These are phyloP conservation scores for Cornus kousa DNA, from an alignment of 148 eudicot genomes.

Conservation along the genomic window DNA sequence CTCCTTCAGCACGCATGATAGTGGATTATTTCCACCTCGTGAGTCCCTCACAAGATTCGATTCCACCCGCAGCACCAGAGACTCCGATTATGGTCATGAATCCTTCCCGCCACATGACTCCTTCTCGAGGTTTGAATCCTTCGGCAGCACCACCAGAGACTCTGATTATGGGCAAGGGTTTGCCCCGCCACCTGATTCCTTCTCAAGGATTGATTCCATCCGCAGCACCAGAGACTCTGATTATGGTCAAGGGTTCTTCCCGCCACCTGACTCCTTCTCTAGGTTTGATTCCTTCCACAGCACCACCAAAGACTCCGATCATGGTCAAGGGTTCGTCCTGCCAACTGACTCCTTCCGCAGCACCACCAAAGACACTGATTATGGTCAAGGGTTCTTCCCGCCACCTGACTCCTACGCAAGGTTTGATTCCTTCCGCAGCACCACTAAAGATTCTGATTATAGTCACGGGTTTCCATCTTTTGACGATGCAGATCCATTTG, in stretches of 20 bases:
- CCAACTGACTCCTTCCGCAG: slow-evolving; percentile 35
- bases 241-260: slow-evolving; percentile 20
- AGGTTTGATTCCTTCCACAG: slow-evolving; percentile 63
- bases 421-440: slow-evolving; percentile 49
- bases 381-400: slow-evolving; percentile 29
- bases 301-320: slow-evolving; percentile 34
- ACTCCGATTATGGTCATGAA: slow-evolving; percentile 49
- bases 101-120: slow-evolving; percentile 16
- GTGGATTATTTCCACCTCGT: slow-evolving; percentile 54
- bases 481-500: slow-evolving; percentile 68
- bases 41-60: slow-evolving; percentile 70
- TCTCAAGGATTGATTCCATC: slow-evolving; percentile 40
- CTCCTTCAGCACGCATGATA: slow-evolving; percentile 64
- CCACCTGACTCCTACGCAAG: slow-evolving; percentile 28
- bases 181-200: slow-evolving; percentile 34
- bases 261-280: slow-evolving; percentile 33
- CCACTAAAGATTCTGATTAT: slow-evolving; percentile 37
- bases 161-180: slow-evolving; percentile 12
- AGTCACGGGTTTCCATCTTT: slow-evolving; percentile 36
- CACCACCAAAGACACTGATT: slow-evolving; percentile 38
- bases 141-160: slow-evolving; percentile 28
- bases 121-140: slow-evolving; percentile 38
- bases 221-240: slow-evolving; percentile 25
- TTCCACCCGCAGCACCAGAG: slow-evolving; percentile 62
- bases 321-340: slow-evolving; percentile 27